Conservation (phyloP, 768 basidiomycete genomes). For the Collybiopsis luxurians region DNA sequence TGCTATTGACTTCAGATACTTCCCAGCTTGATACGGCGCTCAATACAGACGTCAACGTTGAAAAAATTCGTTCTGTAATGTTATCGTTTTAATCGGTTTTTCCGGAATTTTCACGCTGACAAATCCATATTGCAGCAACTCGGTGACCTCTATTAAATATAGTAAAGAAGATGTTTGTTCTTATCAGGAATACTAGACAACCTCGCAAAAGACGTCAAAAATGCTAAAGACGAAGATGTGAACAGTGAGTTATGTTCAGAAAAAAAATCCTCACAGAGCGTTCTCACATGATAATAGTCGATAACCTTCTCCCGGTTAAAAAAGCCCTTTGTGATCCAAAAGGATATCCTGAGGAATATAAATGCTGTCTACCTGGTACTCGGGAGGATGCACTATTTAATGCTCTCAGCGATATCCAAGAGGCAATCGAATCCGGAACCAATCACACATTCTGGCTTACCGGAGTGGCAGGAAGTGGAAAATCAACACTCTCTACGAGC, state of each 20-base stretch:
- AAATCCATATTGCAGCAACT: neutral
- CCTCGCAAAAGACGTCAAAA: neutral
- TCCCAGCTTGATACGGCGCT: neutral
- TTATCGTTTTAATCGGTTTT: neutral
- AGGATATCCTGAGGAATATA: neutral
- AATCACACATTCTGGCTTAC: neutral
- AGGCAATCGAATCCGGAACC: neutral
- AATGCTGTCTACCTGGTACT: neutral
- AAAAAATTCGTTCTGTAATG: neutral
- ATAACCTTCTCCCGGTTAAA: neutral
- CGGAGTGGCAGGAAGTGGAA: neutral
- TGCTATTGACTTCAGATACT: neutral
- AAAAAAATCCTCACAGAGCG: neutral
- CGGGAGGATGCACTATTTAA: neutral
- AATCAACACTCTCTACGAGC: neutral
- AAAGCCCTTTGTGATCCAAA: neutral
- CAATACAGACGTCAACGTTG: neutral
- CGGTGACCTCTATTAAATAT: neutral
- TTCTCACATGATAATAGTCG: neutral
- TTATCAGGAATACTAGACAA: neutral
- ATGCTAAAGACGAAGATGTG: neutral
- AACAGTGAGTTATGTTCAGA: neutral
- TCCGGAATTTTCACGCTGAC: neutral
- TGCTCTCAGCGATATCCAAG: neutral
- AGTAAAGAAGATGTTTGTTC: neutral